Evolutionary conservation across 148 eudicot genomes (phyloP), one percentile per base, ranked within the genome.

Genomic region (Chenopodium album): DNA sequence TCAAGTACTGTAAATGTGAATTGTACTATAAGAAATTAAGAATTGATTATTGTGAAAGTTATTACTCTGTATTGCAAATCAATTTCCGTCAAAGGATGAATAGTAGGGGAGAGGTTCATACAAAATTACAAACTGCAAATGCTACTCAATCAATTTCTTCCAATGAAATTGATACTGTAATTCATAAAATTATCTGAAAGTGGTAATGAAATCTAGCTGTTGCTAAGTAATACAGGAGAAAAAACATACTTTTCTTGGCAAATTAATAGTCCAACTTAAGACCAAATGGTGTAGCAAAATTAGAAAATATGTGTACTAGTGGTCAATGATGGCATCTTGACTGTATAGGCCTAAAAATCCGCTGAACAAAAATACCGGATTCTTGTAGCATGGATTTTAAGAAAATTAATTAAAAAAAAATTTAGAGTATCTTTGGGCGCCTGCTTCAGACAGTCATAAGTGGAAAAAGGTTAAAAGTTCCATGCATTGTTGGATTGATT

Each of bases 301-400:
- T 19, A 59, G 78, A 28, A 80, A 62, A 9, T 28, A 13, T 16
- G 8, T 73, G 54, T n/a, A 19, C 7, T 41, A 41, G 4, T 48
- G 23, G 76, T 73, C 76, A 73, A 73, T 73, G 60, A 73, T 73
- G 76, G 76, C 76, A 73, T 73, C 76, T 73, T 73, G 76, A 73
- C 76, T 26, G 13, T 2, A 1, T 48, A n/a, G 16, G 32, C 20
- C 76, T 73, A 4, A 73, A 73, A 73, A 4, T 9, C 34, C 60
- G 76, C 76, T 48, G 76, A 47, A 48, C 31, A 17, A 29, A 13
- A 41, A 70, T 71, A 71, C 12, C 41, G 75, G 47, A 50, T 50
- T 50, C 54, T 50, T 13, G 62, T 56, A 56, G 1, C 62, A 56
- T 14, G 22, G 19, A 56, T 17, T 52, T 52, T 56, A 17, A 56